Evolutionary conservation across 352 stramenopile species (phyloP), one percentile per base, ranked within the genome.

Genomic region (Globisporangium barbulae): DNA sequence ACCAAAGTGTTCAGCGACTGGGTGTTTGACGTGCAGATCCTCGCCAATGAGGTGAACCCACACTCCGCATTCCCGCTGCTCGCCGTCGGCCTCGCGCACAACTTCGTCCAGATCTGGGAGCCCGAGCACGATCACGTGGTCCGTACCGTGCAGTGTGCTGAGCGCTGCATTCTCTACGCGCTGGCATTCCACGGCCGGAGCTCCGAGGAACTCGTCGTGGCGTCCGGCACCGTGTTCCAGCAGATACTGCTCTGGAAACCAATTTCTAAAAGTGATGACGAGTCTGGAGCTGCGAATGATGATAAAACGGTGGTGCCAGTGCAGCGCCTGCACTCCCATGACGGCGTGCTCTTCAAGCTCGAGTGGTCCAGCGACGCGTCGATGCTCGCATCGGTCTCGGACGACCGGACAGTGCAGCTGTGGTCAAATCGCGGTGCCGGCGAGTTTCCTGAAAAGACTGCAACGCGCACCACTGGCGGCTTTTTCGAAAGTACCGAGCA

Each of bases 321-420:
- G 12, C 87, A 96, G 72, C 78, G 81, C 1, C 71, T 96, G 22
- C 85, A 94, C 68, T 78, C 75, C 39, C 87, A 96, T 65, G 81
- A 93, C 69, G 88, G 88, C 19, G 88, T 94, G 30, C 78, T 96
- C 42, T 96, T 96, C 60, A 91, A 93, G 63, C 61, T 96, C 10
- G 61, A 74, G 44, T 96, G 88, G 88, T 94, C 85, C 1, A 70
- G 45, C 5, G 79, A 93, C 53, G 85, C 81, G 12, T 65, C 67
- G 13, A 79, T 77, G 47, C 73, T 96, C 31, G 82, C 78, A n/a
- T 94, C 88, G 10, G 85, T 94, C 8, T 96, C 88, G 31, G 88
- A 96, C 54, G 88, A 96, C 59, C 83, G 88, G 7, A 93, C 88
- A 1, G 73, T 96, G 3, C 86, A 94, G 63, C 73, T 96, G 41